A percentile compares a stretch with the other conserved stretches of the same genome.
Evolutionary conservation across 129 eudicot genomes (phyloP).

Genomic region (Flaveria brownii): DNA sequence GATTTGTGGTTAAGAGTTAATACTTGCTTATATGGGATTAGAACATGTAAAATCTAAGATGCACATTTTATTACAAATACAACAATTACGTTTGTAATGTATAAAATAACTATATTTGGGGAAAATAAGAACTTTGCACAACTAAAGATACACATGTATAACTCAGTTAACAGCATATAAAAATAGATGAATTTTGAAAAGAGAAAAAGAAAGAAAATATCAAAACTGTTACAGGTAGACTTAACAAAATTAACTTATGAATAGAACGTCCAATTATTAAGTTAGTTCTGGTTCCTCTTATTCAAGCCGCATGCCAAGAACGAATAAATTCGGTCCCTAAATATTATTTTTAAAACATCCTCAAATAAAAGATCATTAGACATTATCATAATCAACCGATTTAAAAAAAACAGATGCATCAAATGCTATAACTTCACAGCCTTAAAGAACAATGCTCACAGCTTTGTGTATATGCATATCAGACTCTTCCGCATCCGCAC

Average conservation of each 20-base stretch:
- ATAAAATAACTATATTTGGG: no score
- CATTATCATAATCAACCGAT: neutral
- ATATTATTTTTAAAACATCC: neutral
- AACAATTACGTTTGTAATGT: no score
- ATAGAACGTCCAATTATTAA: neutral
- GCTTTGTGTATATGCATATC: constrained; percentile 96
- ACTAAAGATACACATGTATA: no score
- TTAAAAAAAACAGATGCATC: constrained; percentile 18
- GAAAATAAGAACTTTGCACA: no score
- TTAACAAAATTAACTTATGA: no score
- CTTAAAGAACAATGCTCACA: constrained; percentile 43
- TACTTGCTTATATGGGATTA: neutral
- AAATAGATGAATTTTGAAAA: no score
- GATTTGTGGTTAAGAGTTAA: neutral
- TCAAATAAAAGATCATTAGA: neutral
- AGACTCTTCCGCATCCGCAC: constrained; percentile 88
- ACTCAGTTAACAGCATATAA: no score
- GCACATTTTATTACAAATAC: neutral
- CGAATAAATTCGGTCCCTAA: neutral
- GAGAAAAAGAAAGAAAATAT: no score
- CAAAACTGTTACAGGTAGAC: no score
- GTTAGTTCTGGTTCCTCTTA: neutral
- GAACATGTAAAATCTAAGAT: constrained; percentile 8
- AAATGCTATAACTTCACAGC: neutral
- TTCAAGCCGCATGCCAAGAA: neutral